A percentile compares a stretch with the other conserved stretches of the same genome.
Conservation (phyloP, 2,329 filamentous ascomycete genomes). For the Aureobasidium sp. region DNA sequence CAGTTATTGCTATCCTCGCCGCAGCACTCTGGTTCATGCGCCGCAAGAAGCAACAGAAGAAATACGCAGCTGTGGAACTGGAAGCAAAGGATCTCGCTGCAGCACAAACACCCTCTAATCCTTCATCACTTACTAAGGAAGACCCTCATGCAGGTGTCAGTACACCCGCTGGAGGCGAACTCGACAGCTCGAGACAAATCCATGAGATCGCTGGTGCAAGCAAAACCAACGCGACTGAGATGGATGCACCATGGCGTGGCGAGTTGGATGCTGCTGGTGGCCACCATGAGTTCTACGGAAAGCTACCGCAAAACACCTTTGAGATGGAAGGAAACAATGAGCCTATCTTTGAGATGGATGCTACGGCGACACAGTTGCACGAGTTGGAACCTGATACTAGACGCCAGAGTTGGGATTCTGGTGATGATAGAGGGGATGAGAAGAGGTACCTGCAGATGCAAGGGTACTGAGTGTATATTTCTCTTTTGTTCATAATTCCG, state of each 20-base stretch:
- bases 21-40: conserved; percentile 21
- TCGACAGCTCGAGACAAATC: conserved; percentile 23
- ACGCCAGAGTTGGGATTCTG: conserved; percentile 10
- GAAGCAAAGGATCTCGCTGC: conserved; percentile 21
- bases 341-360: conserved; percentile 23
- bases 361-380: conserved; percentile 17
- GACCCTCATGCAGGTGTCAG: conserved; percentile 21
- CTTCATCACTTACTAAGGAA: conserved; percentile 9
- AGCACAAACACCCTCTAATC: conserved; percentile 10
- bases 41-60: conserved; percentile 19
- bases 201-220: conserved; percentile 25
- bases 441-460: conserved; percentile 14
- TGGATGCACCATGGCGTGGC: conserved; percentile 23
- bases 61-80: conserved; percentile 20
- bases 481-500: not conserved
- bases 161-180: conserved; percentile 25
- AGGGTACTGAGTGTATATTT: not conserved
- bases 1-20: conserved; percentile 21
- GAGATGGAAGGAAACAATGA: conserved; percentile 20
- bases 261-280: conserved; percentile 22
- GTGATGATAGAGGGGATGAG: conserved; percentile 10
- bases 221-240: conserved; percentile 21
- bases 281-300: conserved; percentile 16
- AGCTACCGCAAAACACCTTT: conserved; percentile 10
- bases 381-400: conserved; percentile 17